A percentile compares a stretch with the other conserved stretches of the same genome.
phyloP scores from a whole-genome alignment of 257 asterid genomes.

The Hygrophila difformis region DNA sequence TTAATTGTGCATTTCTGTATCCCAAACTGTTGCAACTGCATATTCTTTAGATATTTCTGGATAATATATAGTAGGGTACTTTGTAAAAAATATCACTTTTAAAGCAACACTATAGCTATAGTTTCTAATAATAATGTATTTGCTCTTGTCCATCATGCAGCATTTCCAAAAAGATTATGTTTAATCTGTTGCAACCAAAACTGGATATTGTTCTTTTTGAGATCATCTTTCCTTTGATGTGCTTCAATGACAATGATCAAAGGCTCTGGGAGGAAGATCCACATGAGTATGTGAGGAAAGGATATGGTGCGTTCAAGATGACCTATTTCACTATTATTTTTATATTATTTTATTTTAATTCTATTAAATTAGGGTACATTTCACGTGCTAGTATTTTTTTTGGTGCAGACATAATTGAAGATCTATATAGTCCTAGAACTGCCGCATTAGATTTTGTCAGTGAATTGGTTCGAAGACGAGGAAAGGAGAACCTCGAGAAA shows the following conservation, averaged over 20 bases:
- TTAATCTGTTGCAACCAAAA: conserved; percentile 77
- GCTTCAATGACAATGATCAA: conserved; percentile 93
- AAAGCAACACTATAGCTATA: too few species aligned
- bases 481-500: conserved; percentile 94
- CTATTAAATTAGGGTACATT: not conserved
- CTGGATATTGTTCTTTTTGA: conserved; percentile 82
- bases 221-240: conserved; percentile 93
- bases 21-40: too few species aligned
- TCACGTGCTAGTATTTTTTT: conserved; percentile 11
- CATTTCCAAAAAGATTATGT: conserved; percentile 76
- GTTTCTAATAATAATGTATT: too few species aligned
- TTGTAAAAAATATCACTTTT: too few species aligned
- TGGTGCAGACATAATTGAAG: conserved; percentile 94
- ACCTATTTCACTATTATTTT: not conserved
- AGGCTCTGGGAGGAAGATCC: conserved; percentile 98
- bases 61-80: too few species aligned
- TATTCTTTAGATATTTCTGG: too few species aligned
- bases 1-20: too few species aligned
- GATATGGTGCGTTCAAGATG: conserved; percentile 61
- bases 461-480: conserved; percentile 92
- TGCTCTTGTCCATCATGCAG: conserved; percentile 35
- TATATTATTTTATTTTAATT: too few species aligned
- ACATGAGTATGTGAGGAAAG: conserved; percentile 97
- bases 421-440: conserved; percentile 93
- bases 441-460: conserved; percentile 99